Evolutionary conservation across 2,329 filamentous ascomycete genomes (phyloP).

Genomic region (Pseudogymnoascus sp.): DNA sequence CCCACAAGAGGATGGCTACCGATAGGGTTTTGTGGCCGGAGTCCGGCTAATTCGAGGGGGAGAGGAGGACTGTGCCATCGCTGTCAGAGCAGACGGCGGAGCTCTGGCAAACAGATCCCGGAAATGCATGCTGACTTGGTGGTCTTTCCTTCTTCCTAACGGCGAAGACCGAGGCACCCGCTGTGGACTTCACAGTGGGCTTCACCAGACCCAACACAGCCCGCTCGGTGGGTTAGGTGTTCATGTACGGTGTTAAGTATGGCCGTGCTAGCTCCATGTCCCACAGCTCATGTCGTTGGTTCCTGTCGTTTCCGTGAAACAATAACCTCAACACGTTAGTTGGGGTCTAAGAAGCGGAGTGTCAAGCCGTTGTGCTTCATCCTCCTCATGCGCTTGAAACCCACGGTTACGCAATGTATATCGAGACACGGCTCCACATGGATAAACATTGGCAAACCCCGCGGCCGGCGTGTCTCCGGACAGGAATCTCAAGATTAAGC

Average conservation of each 20-base stretch:
- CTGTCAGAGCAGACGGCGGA: constrained; percentile 1
- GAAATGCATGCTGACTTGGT: background rate
- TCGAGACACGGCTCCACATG: constrained; percentile 1
- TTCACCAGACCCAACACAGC: background rate
- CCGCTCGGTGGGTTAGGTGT: background rate
- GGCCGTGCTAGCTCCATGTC: background rate
- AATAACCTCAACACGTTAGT: background rate
- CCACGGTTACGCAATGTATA: background rate
- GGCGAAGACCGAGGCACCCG: background rate
- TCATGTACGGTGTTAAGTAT: background rate
- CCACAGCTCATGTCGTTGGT: background rate
- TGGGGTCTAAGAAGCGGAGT: constrained; percentile 5
- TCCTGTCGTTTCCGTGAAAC: background rate
- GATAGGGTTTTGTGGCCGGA: background rate
- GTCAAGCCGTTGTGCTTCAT: constrained; percentile 1
- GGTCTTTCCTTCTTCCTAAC: background rate
- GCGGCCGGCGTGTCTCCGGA: background rate
- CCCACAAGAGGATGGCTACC: constrained; percentile 2
- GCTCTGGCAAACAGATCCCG: background rate
- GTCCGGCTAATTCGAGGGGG: constrained; percentile 4
- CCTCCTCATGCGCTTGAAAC: background rate
- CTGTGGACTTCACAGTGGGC: background rate
- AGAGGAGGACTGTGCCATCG: background rate
- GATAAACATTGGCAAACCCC: background rate
- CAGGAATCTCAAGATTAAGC: background rate